These are phyloP conservation scores for Herpetomonas samuelpessoai DNA, from an alignment of 208 protist genomes.

Conservation along the genomic window DNA sequence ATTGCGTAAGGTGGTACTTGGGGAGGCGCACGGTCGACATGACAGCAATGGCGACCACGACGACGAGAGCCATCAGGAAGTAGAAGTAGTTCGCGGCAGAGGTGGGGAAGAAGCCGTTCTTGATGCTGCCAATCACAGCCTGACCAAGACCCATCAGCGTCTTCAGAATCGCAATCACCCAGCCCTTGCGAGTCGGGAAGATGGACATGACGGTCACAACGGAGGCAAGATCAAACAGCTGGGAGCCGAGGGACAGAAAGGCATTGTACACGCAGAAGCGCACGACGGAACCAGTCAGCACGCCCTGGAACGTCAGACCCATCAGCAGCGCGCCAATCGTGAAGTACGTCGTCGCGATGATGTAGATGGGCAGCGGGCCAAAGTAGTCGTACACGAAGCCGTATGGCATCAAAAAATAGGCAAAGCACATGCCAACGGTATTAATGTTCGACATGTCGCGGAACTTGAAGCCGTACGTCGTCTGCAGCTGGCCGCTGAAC, in stretches of 20 bases:
- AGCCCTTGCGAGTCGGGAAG: slow-evolving; percentile 46
- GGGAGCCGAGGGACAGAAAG: slow-evolving; percentile 20
- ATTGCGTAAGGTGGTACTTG: slow-evolving; percentile 50
- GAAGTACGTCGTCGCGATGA: slow-evolving; percentile 26
- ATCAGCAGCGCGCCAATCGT: slow-evolving; percentile 27
- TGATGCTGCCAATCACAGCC: slow-evolving; percentile 31
- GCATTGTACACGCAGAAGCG: slow-evolving; percentile 28
- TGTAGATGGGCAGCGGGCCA: slow-evolving; percentile 33
- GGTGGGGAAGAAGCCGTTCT: slow-evolving; percentile 29
- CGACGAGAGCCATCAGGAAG: slow-evolving; percentile 24
- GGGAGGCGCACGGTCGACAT: slow-evolving; percentile 41
- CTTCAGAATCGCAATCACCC: slow-evolving; percentile 54
- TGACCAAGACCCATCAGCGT: slow-evolving; percentile 61
- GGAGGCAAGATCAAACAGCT: slow-evolving; percentile 37
- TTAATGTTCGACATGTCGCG: slow-evolving; percentile 56
- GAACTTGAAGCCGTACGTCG: slow-evolving; percentile 38
- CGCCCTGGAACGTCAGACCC: slow-evolving; percentile 40
- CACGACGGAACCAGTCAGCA: slow-evolving; percentile 30
- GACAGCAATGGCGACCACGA: slow-evolving; percentile 26
- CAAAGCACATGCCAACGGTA: slow-evolving; percentile 31
- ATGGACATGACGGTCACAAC: slow-evolving; percentile 42
- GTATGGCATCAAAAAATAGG: slow-evolving; percentile 38
- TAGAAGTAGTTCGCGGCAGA: slow-evolving; percentile 33
- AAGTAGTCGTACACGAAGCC: slow-evolving; percentile 49
- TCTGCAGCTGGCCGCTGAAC: slow-evolving; percentile 29